Evolutionary conservation across 2,329 filamentous ascomycete genomes (phyloP), one percentile per base, ranked within the genome.

Genomic region (Beauveria varroae): DNA sequence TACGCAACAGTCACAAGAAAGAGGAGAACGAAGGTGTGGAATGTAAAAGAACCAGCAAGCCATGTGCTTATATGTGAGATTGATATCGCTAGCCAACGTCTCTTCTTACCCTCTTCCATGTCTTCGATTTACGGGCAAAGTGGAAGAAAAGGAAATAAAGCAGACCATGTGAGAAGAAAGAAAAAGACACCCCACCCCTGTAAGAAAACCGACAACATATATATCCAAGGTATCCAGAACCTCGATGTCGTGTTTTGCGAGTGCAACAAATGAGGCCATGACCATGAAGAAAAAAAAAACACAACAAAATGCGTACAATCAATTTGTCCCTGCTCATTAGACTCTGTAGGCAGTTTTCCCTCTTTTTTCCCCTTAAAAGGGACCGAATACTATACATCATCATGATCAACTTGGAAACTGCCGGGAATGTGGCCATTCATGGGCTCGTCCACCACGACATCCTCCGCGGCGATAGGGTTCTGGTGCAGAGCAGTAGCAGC

Each of bases 81-180:
- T 26, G 44, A 55, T 44, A 44, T 44, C 52, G 52, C 52, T 55
- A 55, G 52, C 44, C 34, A 34, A 55, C 30, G 40, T 44, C 40
- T 44, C 24, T 55, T 51, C n/a, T 44, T 24, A 22, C 8, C 30
- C 41, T 43, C n/a, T 43, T n/a, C 18, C 30, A 52, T 30, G 3
- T 50, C 47, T 5, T 24, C 2, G 16, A 8, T 2, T 20, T 43
- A 34, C 43, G 56, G 55, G 7, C 24, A 30, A 44, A 22, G 60
- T 24, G 34, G 46, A 60, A 57, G 63, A 62, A 60, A 49, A 62
- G 61, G 60, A 60, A 57, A 61, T 26, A 54, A 63, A 57, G 30
- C 34, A 37, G 34, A 37, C 34, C 10, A 37, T 37, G 12, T 37
- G 34, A 37, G 34, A 16, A 22, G 14, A 47, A 40, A 5, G 10